Base-by-base conservation (phyloP, 2,329 filamentous ascomycete genomes). In the Rutstroemia sp. region DNA sequence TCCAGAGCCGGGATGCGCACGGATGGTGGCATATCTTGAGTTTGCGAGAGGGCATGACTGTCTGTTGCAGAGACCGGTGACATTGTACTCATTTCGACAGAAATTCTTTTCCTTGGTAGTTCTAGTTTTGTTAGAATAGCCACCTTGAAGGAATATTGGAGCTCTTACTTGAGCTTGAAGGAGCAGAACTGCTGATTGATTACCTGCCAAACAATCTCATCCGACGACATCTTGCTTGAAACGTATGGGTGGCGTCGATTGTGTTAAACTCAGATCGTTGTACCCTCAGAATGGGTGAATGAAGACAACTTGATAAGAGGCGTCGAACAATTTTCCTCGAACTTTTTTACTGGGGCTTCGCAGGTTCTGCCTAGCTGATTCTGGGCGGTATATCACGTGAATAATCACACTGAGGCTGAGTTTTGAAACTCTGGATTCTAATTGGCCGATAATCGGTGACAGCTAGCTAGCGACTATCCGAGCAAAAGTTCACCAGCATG, bases 161-260 rank as follows among this genome's bases (percentile, higher is more conserved):
- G 12, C 44, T 72, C 82, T 65, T 75, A 90, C 84, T 95, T 96
- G 64, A 97, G 79, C 71, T 96, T 96, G 79, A 92, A 97, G 52
- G 88, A 86, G 77, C 94, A 97, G 72, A 94, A 95, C 70, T 92
- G 88, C 74, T 94, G 89, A 74, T 95, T 95, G 65, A 96, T 96
- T 57, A 96, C 89, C 72, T 92, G 86, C 94, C 94, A 99, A 62
- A 97, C 87, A 63, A 97, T 95, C 74, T 97, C 92, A 78, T 97
- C 92, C 61, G 90, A 95, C 58, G 89, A 84, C 88, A 94, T 95
- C 57, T 58, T 74, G 57, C 27, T 54, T 49, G 10, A 46, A 19
- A 8, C 1, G 19, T 47, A n/a, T 16, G 27, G 12, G 44, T 27
- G 30, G 10, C 30, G 12, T 12, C 30, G 30, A 34, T 34, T 34